phyloP scores from a whole-genome alignment of 768 basidiomycete genomes.

The Pleurotus pulmonarius region DNA sequence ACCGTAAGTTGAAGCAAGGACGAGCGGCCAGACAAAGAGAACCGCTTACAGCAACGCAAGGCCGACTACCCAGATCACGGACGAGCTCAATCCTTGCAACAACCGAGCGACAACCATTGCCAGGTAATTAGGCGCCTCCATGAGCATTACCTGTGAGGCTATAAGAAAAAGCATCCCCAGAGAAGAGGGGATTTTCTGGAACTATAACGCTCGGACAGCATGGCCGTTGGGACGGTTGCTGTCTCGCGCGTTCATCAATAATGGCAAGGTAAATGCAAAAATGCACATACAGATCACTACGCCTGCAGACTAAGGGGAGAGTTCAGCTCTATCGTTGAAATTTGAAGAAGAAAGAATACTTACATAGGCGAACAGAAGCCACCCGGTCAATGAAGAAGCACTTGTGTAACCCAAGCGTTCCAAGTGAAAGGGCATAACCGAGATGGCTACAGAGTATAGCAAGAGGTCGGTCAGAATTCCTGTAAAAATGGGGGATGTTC shows the following conservation, averaged over 20 bases:
- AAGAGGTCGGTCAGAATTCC: conserved; percentile 48
- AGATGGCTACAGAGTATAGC: conserved; percentile 61
- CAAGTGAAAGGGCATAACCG: conserved; percentile 62
- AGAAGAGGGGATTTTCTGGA: conserved; percentile 46
- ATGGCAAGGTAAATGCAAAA: background rate
- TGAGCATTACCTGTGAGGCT: conserved; percentile 55
- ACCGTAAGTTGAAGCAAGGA: background rate
- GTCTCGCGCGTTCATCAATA: background rate
- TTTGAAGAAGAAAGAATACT: conserved; percentile 15
- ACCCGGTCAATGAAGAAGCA: conserved; percentile 52
- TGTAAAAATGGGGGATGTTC: conserved; percentile 11
- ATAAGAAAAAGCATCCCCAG: conserved; percentile 42
- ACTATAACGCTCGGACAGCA: conserved; percentile 48
- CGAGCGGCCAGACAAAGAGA: background rate
- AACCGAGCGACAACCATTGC: conserved; percentile 57
- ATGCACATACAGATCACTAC: conserved; percentile 42
- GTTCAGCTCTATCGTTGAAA: background rate
- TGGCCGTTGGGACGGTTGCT: conserved; percentile 58
- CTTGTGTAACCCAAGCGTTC: conserved; percentile 39
- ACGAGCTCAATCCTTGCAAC: conserved; percentile 58
- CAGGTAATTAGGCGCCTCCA: conserved; percentile 55
- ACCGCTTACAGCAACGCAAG: conserved; percentile 50
- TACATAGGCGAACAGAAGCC: conserved; percentile 60
- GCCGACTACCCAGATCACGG: conserved; percentile 61
- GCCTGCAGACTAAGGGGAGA: conserved; percentile 43